These are phyloP conservation scores for Kodamaea derodonti DNA, from an alignment of 1,139 yeast genomes.

Conservation along the genomic window DNA sequence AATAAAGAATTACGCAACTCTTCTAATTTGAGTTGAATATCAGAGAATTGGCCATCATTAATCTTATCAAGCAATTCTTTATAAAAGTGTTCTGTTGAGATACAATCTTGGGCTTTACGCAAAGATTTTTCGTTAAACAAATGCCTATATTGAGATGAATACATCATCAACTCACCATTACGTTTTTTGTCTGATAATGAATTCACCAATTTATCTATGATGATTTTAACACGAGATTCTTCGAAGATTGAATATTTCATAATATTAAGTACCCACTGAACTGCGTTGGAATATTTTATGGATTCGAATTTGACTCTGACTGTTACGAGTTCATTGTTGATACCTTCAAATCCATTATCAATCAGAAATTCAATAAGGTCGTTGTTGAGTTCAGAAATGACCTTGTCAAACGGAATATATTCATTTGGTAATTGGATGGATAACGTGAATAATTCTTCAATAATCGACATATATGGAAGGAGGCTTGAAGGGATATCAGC, in stretches of 20 bases:
- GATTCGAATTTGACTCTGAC: conserved; percentile 61
- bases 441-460: conserved; percentile 63
- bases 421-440: conserved; percentile 63
- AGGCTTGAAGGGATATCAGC: conserved; percentile 52
- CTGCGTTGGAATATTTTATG: conserved; percentile 61
- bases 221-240: conserved; percentile 61
- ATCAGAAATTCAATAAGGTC: conserved; percentile 65
- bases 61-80: conserved; percentile 48
- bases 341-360: conserved; percentile 56
- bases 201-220: conserved; percentile 71
- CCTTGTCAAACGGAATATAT: conserved; percentile 65
- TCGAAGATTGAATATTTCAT: conserved; percentile 69
- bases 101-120: conserved; percentile 62
- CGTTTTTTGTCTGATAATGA: conserved; percentile 78
- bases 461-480: conserved; percentile 63
- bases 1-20: conserved; percentile 55
- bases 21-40: conserved; percentile 53
- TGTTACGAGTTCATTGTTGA: conserved; percentile 61
- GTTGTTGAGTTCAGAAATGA: conserved; percentile 64
- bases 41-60: conserved; percentile 46
- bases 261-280: conserved; percentile 71
- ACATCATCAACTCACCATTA: conserved; percentile 69
- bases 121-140: conserved; percentile 57
- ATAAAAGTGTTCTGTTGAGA: conserved; percentile 59
- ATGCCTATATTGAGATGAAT: conserved; percentile 55